Base-by-base conservation (phyloP, 371 early-diverging fungal genomes). In the Umbelopsis sp. region DNA sequence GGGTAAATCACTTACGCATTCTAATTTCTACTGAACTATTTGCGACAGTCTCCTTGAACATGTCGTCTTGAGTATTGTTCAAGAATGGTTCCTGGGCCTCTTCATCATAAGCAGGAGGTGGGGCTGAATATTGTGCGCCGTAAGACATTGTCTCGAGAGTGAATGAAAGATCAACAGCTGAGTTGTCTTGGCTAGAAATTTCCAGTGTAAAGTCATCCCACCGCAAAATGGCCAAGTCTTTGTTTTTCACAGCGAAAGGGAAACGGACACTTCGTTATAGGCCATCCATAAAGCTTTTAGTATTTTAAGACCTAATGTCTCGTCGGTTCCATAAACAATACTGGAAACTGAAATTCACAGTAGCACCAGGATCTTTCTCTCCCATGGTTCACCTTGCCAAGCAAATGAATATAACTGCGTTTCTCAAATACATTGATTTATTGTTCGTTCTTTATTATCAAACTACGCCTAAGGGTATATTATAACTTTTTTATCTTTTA, bases 21-120 rank as follows among this genome's bases (percentile, higher is more conserved):
- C 89, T 81, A 69, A 91, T 82, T 68, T 79, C 82, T 12, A 82
- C 68, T 48, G 86, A 85, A 37, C 83, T 85, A 65, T 89, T 85
- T 44, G 80, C 76, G 12, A 89, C 81, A 5, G 78, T 77, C 62
- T 87, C 88, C 50, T 86, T 86, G 65, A 78, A 86, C 74, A 87
- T 84, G 69, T 89, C 89, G 65, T 88, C 88, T n/a, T 77, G 81
- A 4, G 76, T 67, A 22, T 82, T 79, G 18, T 72, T 70, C 48
- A 79, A 53, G 5, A 78, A 65, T n/a, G 82, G 82, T 29, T 78
- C 78, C 35, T 72, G 68, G 14, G 78, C 66, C 67, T 79, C 82
- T 50, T 72, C 76, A 37, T 78, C 79, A 57, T 85, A 85, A 8
- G 50, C 72, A 25, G 86, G 86, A 25, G 86, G 86, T 63, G 82